A percentile compares a stretch with the other conserved stretches of the same genome.
Conservation (phyloP, 129 eudicot genomes). For the Saposhnikovia divaricata region DNA sequence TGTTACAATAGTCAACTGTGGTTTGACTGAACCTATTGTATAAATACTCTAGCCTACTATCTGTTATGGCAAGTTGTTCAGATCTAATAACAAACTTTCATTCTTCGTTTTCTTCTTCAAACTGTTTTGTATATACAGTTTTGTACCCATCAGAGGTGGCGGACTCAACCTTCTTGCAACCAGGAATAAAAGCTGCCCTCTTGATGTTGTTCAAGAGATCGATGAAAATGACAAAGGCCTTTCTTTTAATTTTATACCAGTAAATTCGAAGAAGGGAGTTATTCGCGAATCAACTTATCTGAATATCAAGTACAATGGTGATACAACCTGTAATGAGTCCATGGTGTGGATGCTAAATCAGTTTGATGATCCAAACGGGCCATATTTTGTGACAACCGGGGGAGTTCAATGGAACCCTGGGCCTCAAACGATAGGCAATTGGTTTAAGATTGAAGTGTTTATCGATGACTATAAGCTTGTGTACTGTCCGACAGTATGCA, state of each 20-base stretch:
- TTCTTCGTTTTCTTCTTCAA: too few species aligned
- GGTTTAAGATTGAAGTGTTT: slow-evolving; percentile 13
- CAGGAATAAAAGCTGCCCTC: background rate
- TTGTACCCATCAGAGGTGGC: slow-evolving; percentile 1
- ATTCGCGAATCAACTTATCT: slow-evolving; percentile 3
- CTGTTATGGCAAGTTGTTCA: too few species aligned
- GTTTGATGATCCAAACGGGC: background rate
- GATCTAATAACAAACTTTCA: too few species aligned
- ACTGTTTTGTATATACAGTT: too few species aligned
- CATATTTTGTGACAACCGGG: slow-evolving; percentile 6
- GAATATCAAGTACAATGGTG: background rate
- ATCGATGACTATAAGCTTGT: slow-evolving; percentile 2
- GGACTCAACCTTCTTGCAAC: slow-evolving; percentile 9
- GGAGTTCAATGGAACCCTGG: slow-evolving; percentile 11
- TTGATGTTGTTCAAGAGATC: slow-evolving; percentile 6
- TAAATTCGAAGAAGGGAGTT: background rate
- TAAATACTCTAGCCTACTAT: too few species aligned
- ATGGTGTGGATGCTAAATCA: slow-evolving; percentile 3
- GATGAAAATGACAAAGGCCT: background rate
- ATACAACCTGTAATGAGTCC: background rate
- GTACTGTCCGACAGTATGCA: slow-evolving; percentile 11
- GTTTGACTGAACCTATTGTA: too few species aligned
- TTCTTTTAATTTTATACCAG: background rate
- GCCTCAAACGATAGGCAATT: slow-evolving; percentile 1
- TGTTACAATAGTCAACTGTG: too few species aligned